Base-by-base conservation (phyloP, 2,329 filamentous ascomycete genomes). In the Penicillium sp. region DNA sequence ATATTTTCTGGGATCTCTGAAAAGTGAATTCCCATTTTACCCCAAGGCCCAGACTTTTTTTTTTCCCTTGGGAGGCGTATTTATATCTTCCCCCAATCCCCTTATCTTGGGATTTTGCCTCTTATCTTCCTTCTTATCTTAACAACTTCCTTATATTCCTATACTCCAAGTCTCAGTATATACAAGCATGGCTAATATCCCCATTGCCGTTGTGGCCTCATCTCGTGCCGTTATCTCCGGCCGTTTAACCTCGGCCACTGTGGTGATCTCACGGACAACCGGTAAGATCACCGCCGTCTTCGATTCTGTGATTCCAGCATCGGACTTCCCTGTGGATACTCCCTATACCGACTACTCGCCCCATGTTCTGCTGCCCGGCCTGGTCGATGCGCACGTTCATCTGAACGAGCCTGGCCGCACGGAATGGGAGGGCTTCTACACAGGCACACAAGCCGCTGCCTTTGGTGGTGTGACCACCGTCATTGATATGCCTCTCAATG, bases 391-490 rank as follows among this genome's bases (percentile, higher is more conserved):
- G 35, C 94, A 99, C 73, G 94, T 99, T 36, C 94, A 99, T 77
- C 84, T 97, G 65, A 97, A 97, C 69, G 94, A 99, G 77, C 94
- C 94, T 0, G 94, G 94, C 40, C 85, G 94, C 55, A 97, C 93
- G 50, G 93, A 97, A 83, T 97, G 94, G 94, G 94, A 99, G 72
- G 94, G 94, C 11, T 99, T 99, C 80, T 89, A 88, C 79, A 97
- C 92, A 0, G 94, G 94, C 46, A 97, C 94, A 25, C 84, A 90
- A 66, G 94, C 94, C 33, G 94, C 94, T 4, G 94, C 94, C 11
- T 95, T 93, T 66, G 94, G 94, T 38, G 94, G 94, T 66, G 94
- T 97, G 26, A 99, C 94, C 5, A 97, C 94, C 0, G 91, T 99
- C 10, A 80, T 99, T 68, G 94, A 97, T 75, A 99, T 99, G 94